Evolutionary conservation across 208 protist genomes (phyloP).

Genomic region (Vickermania spadyakhi): DNA sequence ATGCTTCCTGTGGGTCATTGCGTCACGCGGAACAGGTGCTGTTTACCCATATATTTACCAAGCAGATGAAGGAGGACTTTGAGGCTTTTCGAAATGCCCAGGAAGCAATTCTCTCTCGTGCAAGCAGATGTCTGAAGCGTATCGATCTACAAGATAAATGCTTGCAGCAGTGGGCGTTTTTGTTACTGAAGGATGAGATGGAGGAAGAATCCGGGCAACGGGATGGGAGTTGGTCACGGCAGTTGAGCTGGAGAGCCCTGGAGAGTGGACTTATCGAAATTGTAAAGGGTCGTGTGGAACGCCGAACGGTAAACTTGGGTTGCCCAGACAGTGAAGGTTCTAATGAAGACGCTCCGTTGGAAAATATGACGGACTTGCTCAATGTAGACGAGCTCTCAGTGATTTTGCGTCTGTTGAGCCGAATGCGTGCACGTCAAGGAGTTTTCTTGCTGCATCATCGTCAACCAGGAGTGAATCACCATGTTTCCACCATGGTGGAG

Average conservation of each 20-base stretch:
- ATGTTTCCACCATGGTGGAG: conserved; percentile 1
- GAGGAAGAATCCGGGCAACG: neutral
- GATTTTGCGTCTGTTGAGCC: conserved; percentile 3
- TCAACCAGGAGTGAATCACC: neutral
- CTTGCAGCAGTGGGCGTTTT: neutral
- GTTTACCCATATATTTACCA: neutral
- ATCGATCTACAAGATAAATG: neutral
- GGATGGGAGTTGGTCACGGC: neutral
- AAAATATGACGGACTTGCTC: neutral
- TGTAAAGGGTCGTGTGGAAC: neutral
- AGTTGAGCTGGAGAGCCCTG: neutral
- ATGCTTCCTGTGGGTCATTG: neutral
- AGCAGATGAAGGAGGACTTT: neutral
- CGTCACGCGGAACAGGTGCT: neutral
- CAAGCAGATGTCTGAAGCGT: neutral
- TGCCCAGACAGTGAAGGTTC: too few species aligned
- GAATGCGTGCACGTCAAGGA: neutral
- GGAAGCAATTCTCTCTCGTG: neutral
- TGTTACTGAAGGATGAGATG: neutral
- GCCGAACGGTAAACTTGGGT: neutral
- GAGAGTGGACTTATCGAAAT: neutral
- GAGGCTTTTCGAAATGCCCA: neutral
- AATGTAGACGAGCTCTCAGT: conserved; percentile 4
- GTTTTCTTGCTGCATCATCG: neutral
- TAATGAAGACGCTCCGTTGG: neutral